Base-by-base conservation (phyloP, 257 asterid species). In the Leptodermis oblonga region DNA sequence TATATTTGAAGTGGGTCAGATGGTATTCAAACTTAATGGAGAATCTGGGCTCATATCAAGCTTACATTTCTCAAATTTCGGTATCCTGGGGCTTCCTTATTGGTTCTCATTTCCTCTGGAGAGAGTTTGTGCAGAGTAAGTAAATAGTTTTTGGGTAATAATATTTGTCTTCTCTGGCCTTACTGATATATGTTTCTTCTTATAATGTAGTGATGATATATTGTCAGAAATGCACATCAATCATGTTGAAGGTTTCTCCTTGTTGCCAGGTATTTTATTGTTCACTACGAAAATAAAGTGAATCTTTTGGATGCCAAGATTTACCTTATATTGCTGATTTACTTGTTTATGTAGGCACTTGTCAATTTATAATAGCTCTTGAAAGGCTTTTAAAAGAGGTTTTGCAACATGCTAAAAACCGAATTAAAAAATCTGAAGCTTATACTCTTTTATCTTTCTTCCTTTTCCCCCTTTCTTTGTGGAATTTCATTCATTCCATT, bases 81-180 rank as follows among this genome's bases (percentile, higher is more conserved):
- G 87, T 45, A 49, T 72, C 78, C 88, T 93, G 76, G 98, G 98
- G 71, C 85, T 93, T 77, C 97, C 98, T 66, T 90, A 86, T 78
- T 93, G 98, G 98, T 79, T 87, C n/a, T 62, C 85, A 55, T 78
- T 73, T 70, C 81, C 95, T 73, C 78, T 87, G 70, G 98, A 90
- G 78, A 74, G 77, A 64, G 92, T 86, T 54, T 88, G 75, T 75
- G 68, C 92, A 49, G 67, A 33, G 98, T 90, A 81, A 84, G 94
- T 80, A 67, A 41, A 10, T 64, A 3, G 52, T 26, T 31, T 53
- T 64, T 8, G 28, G 10, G 15, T 67, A 14, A 12, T 63, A 42
- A 36, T 66, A 8, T 55, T 31, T 41, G 59, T 79, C 58, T 79
- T 51, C 46, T 42, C 63, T 69, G 41, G 37, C 68, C 66, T 70